phyloP scores from a whole-genome alignment of 2,329 filamentous ascomycete genomes.

The Sphaceloma murrayae region DNA sequence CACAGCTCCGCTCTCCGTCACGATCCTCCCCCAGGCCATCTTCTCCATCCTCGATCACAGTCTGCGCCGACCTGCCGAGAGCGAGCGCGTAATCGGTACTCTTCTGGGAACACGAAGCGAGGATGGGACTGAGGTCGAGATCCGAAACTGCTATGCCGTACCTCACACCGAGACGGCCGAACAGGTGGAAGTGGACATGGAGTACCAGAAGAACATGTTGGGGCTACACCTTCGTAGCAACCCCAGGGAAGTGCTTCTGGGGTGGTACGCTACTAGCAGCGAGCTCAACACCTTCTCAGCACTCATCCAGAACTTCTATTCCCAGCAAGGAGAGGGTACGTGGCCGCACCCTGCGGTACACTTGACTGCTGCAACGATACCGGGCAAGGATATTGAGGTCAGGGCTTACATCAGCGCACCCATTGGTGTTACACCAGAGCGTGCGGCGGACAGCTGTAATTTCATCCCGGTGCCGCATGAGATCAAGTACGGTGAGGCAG shows the following conservation, averaged over 20 bases:
- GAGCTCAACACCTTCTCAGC: constrained; percentile 98
- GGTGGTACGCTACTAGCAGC: constrained; percentile 96
- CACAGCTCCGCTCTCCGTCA: constrained; percentile 84
- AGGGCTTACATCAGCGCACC: constrained; percentile 92
- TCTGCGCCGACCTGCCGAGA: constrained; percentile 79
- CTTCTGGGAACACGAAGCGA: constrained; percentile 87
- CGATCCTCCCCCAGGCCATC: constrained; percentile 81
- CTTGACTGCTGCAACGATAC: constrained; percentile 83
- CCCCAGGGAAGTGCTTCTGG: constrained; percentile 86
- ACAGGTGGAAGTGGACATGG: constrained; percentile 98
- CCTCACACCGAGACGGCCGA: constrained; percentile 97
- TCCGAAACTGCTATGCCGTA: constrained; percentile 93
- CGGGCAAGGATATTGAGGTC: constrained; percentile 80
- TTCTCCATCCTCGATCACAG: constrained; percentile 78
- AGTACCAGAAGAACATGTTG: constrained; percentile 99
- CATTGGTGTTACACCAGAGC: constrained; percentile 88
- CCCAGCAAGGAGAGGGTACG: constrained; percentile 89
- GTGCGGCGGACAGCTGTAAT: constrained; percentile 88
- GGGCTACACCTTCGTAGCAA: constrained; percentile 86
- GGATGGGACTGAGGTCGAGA: constrained; percentile 93
- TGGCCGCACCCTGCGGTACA: constrained; percentile 97
- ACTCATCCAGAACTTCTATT: constrained; percentile 99
- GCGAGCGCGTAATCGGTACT: constrained; percentile 92
- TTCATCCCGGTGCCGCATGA: constrained; percentile 97
- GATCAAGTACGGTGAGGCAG: constrained; percentile 75